A percentile compares a stretch with the other conserved stretches of the same genome.
Evolutionary conservation across 257 asterid genomes (phyloP).

Genomic region (Dorcoceras hygrometricum): DNA sequence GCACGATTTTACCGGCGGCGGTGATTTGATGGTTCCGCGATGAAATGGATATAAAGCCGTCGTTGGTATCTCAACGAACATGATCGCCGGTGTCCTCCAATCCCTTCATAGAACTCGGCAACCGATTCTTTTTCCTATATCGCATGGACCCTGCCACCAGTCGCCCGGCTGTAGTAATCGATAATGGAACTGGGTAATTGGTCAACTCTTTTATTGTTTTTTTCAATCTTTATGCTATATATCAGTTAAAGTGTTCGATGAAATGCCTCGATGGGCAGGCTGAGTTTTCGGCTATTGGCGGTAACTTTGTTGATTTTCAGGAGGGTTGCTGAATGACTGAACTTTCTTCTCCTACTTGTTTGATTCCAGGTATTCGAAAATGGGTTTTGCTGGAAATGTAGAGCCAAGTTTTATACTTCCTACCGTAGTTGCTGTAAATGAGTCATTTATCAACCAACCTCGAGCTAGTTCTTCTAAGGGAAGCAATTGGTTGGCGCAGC

Average conservation of each 20-base stretch:
- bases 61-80: conserved; percentile 43
- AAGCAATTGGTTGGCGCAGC: conserved; percentile 77
- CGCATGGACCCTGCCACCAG: conserved; percentile 78
- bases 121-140: conserved; percentile 26
- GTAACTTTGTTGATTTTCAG: background rate
- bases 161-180: conserved; percentile 92
- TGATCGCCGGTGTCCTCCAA: conserved; percentile 46
- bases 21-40: conserved; percentile 17
- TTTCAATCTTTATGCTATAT: background rate
- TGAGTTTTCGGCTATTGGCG: conserved; percentile 2
- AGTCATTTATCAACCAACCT: conserved; percentile 71
- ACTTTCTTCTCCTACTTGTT: background rate
- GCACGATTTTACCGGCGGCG: background rate
- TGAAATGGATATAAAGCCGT: conserved; percentile 39
- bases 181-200: conserved; percentile 88
- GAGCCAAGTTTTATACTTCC: conserved; percentile 87
- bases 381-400: conserved; percentile 98
- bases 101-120: conserved; percentile 46
- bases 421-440: conserved; percentile 78
- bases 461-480: conserved; percentile 55
- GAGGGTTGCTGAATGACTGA: conserved; percentile 9
- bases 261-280: conserved; percentile 24
- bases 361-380: conserved; percentile 67
- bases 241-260: conserved; percentile 30
- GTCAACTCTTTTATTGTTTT: background rate